These are phyloP conservation scores for Exidia glandulosa DNA, from an alignment of 768 basidiomycete species.

Conservation along the genomic window DNA sequence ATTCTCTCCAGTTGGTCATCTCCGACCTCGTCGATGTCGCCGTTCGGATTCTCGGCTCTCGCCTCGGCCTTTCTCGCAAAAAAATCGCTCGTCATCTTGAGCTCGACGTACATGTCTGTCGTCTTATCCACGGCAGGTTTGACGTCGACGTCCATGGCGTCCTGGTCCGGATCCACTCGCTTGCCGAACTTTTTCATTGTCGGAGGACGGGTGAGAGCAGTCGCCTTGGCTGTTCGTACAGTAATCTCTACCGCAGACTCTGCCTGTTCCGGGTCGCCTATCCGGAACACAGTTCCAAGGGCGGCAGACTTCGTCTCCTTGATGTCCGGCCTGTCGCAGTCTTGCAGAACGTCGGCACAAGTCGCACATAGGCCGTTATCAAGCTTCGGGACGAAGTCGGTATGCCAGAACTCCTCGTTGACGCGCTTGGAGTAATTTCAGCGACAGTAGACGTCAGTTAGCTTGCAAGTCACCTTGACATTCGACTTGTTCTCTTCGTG, in stretches of 20 bases:
- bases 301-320: constrained; percentile 59
- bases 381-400: constrained; percentile 30
- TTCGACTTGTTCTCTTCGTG: constrained; percentile 55
- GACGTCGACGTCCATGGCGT: constrained; percentile 17
- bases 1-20: constrained; percentile 19
- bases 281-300: constrained; percentile 50
- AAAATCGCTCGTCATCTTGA: constrained; percentile 42
- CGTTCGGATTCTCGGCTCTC: constrained; percentile 18
- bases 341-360: constrained; percentile 52
- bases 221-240: constrained; percentile 73
- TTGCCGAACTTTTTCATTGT: constrained; percentile 66
- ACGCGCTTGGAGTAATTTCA: constrained; percentile 31
- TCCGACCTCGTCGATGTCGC: constrained; percentile 9
- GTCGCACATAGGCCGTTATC: constrained; percentile 48
- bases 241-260: constrained; percentile 67
- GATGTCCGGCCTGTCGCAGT: constrained; percentile 49
- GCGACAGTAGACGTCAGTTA: not conserved
- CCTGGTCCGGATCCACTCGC: constrained; percentile 19
- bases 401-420: constrained; percentile 64
- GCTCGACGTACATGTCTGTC: constrained; percentile 21
- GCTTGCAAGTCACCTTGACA: constrained; percentile 47
- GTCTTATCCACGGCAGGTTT: constrained; percentile 9
- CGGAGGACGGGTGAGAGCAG: constrained; percentile 55
- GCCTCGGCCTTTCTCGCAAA: constrained; percentile 32
- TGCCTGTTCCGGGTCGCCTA: constrained; percentile 64